Evolutionary conservation across 2,329 filamentous ascomycete species (phyloP), one percentile per base, ranked within the genome.

Genomic region (Fusarium annulatum): DNA sequence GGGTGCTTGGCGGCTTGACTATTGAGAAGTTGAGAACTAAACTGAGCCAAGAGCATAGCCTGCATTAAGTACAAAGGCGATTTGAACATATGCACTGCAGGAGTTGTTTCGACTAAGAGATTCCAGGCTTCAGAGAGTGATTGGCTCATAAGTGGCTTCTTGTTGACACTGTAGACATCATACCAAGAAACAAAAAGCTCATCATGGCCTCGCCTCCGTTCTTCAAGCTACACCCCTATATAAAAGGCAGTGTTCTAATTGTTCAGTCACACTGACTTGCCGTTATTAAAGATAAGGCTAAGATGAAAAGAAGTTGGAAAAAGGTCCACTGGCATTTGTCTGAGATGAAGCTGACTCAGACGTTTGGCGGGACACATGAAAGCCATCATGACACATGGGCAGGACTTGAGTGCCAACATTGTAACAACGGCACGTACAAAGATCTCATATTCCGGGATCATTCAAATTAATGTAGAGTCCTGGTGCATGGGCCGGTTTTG

Each of bases 401-500:
- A 18, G 9, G 5, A 33, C 5, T 19, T 3, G 7, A 18, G 11
- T 14, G 21, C 16, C 8, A 19, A 2, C 0, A 14, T 51, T 6
- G 11, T 9, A 23, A 19, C 8, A 19, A 7, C 21, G 5, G 16
- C 21, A 10, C 2, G 9, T 14, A 0, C 3, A 23, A 23, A 19
- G 7, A 34, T 7, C 2, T 19, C 2, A 9, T 14, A 5, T 7
- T 1, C 2, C 7, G 2, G 3, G 0, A 21, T 5, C 0, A 9
- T 15, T 21, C 8, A 46, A 2, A 5, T 8, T 5, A 8, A 21
- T 11, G 1, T 21, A 21, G 19, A 28, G 1, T 8, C 2, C 19
- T 21, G 2, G 26, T 21, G 21, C 3, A 7, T 48, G 45, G 0
- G 19, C 14, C 12, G 2, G 6, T 0, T 46, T 28, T 0, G 1